Evolutionary conservation across 805 yeast species (phyloP).

Genomic region (Spathaspora hagerdaliae): DNA sequence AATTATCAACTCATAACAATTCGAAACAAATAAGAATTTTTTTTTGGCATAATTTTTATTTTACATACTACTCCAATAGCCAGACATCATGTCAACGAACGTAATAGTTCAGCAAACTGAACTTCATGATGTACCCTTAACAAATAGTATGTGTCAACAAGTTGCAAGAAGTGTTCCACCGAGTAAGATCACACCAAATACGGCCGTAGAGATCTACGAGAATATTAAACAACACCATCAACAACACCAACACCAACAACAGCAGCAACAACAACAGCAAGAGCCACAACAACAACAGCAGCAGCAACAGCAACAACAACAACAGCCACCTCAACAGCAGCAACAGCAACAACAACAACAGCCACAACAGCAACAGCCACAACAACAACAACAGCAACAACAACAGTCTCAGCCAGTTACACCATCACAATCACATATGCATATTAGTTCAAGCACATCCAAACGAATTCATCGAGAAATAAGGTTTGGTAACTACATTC

Average conservation of each 20-base stretch:
- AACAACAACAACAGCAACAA: neutral
- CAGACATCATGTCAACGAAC: neutral
- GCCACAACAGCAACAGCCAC: too few relatives aligned
- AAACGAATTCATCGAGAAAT: conserved; percentile 46
- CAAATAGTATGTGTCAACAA: too few relatives aligned
- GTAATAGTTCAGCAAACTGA: neutral
- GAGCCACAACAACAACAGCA: too few relatives aligned
- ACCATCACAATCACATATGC: neutral
- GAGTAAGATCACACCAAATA: neutral
- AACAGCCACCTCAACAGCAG: neutral
- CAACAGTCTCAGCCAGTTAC: neutral
- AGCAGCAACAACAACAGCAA: neutral
- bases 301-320: neutral
- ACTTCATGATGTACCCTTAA: neutral
- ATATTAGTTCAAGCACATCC: conserved; percentile 8
- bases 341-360: too few relatives aligned
- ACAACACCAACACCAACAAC: neutral
- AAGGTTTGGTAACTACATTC: conserved; percentile 82
- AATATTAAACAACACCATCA: neutral
- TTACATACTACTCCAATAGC: too few relatives aligned
- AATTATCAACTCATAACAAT: too few relatives aligned
- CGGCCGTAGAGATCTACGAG: neutral
- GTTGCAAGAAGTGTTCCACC: too few relatives aligned
- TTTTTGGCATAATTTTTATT: too few relatives aligned
- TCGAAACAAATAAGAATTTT: too few relatives aligned